A percentile compares a stretch with the other conserved stretches of the same genome.
phyloP scores from a whole-genome alignment of 345 rosid species.

The Syzygium aqueum region DNA sequence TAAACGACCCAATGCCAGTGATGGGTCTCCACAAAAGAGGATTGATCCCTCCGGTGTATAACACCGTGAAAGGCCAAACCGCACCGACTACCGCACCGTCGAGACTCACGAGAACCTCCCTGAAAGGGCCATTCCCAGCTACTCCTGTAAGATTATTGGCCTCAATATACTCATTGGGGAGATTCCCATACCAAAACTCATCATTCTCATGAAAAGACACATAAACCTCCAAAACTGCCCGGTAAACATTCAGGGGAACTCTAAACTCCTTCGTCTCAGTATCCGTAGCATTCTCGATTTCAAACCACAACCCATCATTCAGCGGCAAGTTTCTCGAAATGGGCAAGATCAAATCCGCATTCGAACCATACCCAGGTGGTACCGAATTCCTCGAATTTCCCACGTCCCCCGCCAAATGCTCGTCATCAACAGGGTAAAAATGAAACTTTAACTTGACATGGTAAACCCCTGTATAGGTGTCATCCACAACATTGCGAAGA shows the following conservation, averaged over 20 bases:
- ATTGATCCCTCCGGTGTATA: slow-evolving; percentile 72
- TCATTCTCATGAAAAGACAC: slow-evolving; percentile 89
- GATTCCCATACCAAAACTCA: slow-evolving; percentile 80
- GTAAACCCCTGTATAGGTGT: slow-evolving; percentile 73
- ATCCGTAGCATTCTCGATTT: slow-evolving; percentile 40
- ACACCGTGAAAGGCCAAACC: slow-evolving; percentile 81
- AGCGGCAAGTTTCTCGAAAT: slow-evolving; percentile 52
- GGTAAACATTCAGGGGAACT: slow-evolving; percentile 62
- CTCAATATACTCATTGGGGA: slow-evolving; percentile 53
- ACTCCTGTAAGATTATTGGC: slow-evolving; percentile 44
- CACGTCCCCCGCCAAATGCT: not conserved
- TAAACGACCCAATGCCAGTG: slow-evolving; percentile 65
- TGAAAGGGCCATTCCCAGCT: slow-evolving; percentile 81
- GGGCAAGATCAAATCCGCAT: slow-evolving; percentile 76
- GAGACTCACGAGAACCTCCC: slow-evolving; percentile 70
- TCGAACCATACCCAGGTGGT: slow-evolving; percentile 15
- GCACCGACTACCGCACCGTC: slow-evolving; percentile 54
- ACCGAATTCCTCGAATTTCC: not conserved
- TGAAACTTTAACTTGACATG: slow-evolving; percentile 58
- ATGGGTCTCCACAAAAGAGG: slow-evolving; percentile 85
- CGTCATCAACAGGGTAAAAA: slow-evolving; percentile 39
- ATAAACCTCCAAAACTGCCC: slow-evolving; percentile 88
- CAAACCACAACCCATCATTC: slow-evolving; percentile 88
- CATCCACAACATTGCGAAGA: slow-evolving; percentile 59
- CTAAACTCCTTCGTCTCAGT: slow-evolving; percentile 31